Percentiles rank a stretch among this genome's conserved stretches.
Evolutionary conservation across 306 rosid genomes (phyloP).

Genomic region (Lathyrus aphaca): DNA sequence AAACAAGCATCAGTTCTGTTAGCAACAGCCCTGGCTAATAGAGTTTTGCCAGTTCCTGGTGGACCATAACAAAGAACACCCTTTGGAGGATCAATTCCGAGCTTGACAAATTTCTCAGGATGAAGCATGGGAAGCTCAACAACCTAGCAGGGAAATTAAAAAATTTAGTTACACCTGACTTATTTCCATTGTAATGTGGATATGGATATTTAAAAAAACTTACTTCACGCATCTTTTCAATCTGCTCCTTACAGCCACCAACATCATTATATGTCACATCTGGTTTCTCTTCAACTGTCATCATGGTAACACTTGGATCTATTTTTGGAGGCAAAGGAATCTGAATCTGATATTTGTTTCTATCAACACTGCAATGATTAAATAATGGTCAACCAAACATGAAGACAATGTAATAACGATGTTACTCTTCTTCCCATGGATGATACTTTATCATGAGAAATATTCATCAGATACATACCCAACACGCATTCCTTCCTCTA

Average conservation of each 20-base stretch:
- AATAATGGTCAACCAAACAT: slow-evolving; percentile 41
- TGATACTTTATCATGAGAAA: slow-evolving; percentile 13
- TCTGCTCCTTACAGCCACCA: slow-evolving; percentile 98
- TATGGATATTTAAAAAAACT: slow-evolving; percentile 19
- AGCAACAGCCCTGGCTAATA: slow-evolving; percentile 97
- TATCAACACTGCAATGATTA: slow-evolving; percentile 75
- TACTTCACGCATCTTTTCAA: slow-evolving; percentile 97
- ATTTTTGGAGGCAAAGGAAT: slow-evolving; percentile 98
- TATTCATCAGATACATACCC: slow-evolving; percentile 65
- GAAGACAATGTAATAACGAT: background rate
- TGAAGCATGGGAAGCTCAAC: slow-evolving; percentile 99
- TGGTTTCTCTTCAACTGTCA: slow-evolving; percentile 98
- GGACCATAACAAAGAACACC: slow-evolving; percentile 99
- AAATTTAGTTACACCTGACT: slow-evolving; percentile 32
- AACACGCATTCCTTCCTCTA: slow-evolving; percentile 99
- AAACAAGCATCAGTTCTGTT: slow-evolving; percentile 99
- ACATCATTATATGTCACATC: slow-evolving; percentile 98
- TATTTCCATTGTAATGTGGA: background rate
- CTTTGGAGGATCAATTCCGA: slow-evolving; percentile 99
- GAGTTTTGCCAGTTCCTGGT: slow-evolving; percentile 99
- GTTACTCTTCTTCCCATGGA: slow-evolving; percentile 6
- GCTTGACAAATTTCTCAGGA: slow-evolving; percentile 97
- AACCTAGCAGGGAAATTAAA: slow-evolving; percentile 58
- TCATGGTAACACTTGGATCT: slow-evolving; percentile 98
- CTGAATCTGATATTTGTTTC: slow-evolving; percentile 98